These are phyloP conservation scores for Monsonia emarginata DNA, from an alignment of 441 rosid genomes.

Conservation along the genomic window DNA sequence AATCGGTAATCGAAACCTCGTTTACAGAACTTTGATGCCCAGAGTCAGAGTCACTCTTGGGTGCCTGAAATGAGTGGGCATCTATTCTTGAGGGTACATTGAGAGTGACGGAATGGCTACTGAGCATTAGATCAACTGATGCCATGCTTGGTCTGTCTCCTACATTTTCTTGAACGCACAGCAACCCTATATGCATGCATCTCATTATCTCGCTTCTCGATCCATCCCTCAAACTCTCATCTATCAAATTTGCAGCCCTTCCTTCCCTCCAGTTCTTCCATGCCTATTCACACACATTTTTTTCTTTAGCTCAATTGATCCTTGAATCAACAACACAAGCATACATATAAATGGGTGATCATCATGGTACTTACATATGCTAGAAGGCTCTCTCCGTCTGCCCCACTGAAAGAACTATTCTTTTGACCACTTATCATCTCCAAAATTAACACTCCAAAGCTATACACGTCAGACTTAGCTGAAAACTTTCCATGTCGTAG, in stretches of 20 bases:
- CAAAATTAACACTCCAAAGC: slow-evolving; percentile 33
- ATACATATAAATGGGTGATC: neutral
- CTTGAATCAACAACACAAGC: too few relatives aligned
- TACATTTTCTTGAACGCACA: slow-evolving; percentile 40
- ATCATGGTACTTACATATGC: slow-evolving; percentile 14
- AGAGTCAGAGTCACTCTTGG: too few relatives aligned
- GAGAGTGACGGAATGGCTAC: slow-evolving; percentile 24
- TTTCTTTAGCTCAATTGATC: too few relatives aligned
- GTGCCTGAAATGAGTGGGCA: too few relatives aligned
- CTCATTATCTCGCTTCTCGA: slow-evolving; percentile 32
- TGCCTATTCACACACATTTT: slow-evolving; percentile 18
- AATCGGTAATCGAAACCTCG: too few relatives aligned
- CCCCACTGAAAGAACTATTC: slow-evolving; percentile 7
- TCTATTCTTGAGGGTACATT: slow-evolving; percentile 28
- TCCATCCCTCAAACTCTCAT: slow-evolving; percentile 17
- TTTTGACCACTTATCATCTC: slow-evolving; percentile 23
- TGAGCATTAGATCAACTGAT: slow-evolving; percentile 35
- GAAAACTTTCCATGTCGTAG: slow-evolving; percentile 32
- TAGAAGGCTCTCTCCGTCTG: slow-evolving; percentile 19
- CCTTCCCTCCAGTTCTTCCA: slow-evolving; percentile 41
- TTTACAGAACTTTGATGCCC: too few relatives aligned
- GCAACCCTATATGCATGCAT: slow-evolving; percentile 42
- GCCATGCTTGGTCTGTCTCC: slow-evolving; percentile 44
- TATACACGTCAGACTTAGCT: slow-evolving; percentile 35
- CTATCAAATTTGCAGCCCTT: slow-evolving; percentile 19